Evolutionary conservation across 495 filamentous ascomycete species (phyloP).

Genomic region (Thermothielavioides terrestris): DNA sequence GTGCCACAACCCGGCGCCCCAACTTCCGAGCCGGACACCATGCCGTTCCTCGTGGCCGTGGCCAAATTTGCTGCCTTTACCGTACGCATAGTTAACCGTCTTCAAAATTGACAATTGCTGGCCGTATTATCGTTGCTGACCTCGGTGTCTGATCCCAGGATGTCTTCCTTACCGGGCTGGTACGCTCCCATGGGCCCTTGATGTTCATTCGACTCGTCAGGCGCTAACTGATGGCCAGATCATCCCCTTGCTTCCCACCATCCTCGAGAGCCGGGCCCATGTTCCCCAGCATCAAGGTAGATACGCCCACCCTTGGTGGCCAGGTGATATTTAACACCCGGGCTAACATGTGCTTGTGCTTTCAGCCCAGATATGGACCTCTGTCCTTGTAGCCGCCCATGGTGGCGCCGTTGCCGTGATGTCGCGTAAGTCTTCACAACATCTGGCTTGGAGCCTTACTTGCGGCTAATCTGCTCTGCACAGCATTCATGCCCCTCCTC

Average conservation of each 20-base stretch:
- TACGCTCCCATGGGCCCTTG: background rate
- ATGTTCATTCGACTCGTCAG: background rate
- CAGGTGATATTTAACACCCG: no score
- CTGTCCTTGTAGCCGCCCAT: conserved; percentile 22
- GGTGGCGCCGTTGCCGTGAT: conserved; percentile 21
- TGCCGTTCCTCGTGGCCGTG: conserved; percentile 5
- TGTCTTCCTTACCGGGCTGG: conserved; percentile 6
- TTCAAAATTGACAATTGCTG: background rate
- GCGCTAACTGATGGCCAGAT: conserved; percentile 2
- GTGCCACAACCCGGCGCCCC: background rate
- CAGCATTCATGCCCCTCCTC: conserved; percentile 21
- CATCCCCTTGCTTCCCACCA: conserved; percentile 22
- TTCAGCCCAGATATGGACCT: conserved; percentile 24
- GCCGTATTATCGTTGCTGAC: background rate
- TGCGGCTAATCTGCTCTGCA: background rate
- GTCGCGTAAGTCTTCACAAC: conserved; percentile 16
- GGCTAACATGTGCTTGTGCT: background rate
- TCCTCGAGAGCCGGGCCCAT: conserved; percentile 10
- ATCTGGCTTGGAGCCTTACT: background rate
- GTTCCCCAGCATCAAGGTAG: conserved; percentile 17
- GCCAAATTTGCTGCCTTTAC: conserved; percentile 10
- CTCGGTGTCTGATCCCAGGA: background rate
- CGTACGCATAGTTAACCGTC: background rate
- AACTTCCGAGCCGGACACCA: background rate
- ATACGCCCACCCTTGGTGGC: background rate